Evolutionary conservation across 371 early-diverging fungal genomes (phyloP).

Genomic region (Mortierella sp.): DNA sequence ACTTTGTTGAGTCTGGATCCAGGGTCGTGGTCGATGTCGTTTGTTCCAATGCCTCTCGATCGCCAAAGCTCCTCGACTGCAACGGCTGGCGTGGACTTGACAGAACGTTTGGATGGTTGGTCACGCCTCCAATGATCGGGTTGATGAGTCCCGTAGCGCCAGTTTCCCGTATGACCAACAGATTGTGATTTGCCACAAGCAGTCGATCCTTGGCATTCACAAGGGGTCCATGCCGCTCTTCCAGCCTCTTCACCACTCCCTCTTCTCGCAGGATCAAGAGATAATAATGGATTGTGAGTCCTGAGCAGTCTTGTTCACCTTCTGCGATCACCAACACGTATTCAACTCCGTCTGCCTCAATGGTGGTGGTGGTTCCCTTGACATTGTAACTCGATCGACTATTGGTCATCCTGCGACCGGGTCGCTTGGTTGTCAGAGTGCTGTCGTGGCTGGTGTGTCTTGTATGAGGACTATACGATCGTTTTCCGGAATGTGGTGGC

Average conservation of each 20-base stretch:
- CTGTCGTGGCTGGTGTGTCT: constrained; percentile 52
- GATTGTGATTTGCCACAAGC: constrained; percentile 26
- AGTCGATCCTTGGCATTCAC: constrained; percentile 38
- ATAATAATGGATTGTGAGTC: constrained; percentile 50
- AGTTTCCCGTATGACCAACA: constrained; percentile 15
- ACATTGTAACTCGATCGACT: constrained; percentile 39
- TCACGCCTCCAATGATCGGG: background rate
- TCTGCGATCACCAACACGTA: constrained; percentile 46
- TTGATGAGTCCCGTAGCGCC: background rate
- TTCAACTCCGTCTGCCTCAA: constrained; percentile 50
- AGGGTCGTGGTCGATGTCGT: background rate
- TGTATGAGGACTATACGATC: constrained; percentile 23
- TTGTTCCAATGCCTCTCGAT: constrained; percentile 3
- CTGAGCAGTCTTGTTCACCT: constrained; percentile 44
- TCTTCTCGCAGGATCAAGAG: constrained; percentile 45
- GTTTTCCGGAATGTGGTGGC: constrained; percentile 8
- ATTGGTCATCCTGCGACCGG: constrained; percentile 28
- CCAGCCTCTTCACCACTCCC: constrained; percentile 51
- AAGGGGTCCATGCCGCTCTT: constrained; percentile 49
- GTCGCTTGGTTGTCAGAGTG: constrained; percentile 29
- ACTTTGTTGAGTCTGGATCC: background rate
- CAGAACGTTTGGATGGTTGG: background rate
- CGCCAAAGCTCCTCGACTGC: constrained; percentile 4
- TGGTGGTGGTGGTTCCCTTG: constrained; percentile 19
- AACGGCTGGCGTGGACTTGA: constrained; percentile 11